Evolutionary conservation across 2,329 filamentous ascomycete genomes (phyloP).

Genomic region (Lanzia echinophila): DNA sequence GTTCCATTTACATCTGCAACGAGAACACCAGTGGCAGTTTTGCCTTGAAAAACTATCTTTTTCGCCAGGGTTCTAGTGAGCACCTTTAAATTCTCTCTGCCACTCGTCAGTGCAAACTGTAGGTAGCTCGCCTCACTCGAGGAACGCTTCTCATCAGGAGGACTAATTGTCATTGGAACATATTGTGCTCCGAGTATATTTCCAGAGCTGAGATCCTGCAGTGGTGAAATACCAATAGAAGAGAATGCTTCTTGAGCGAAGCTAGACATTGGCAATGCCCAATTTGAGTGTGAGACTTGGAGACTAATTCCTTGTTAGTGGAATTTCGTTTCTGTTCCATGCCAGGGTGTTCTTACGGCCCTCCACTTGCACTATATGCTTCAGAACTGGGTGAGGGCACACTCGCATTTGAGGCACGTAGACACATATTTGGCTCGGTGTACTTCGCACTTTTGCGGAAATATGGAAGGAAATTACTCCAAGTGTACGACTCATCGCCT

Average conservation of each 20-base stretch:
- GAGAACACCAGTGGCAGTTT: neutral
- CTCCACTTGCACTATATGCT: neutral
- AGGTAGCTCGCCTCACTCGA: conserved; percentile 5
- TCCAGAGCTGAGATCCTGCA: neutral
- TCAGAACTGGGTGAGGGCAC: neutral
- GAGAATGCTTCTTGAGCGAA: conserved; percentile 3
- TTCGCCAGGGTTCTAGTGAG: conserved; percentile 1
- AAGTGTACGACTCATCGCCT: neutral
- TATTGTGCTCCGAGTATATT: conserved; percentile 1
- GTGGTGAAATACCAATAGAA: neutral
- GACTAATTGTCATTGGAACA: neutral
- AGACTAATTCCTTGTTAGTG: neutral
- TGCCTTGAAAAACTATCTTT: conserved; percentile 1
- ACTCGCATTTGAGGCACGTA: neutral
- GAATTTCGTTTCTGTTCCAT: neutral
- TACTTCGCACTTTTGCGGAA: neutral
- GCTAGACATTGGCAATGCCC: neutral
- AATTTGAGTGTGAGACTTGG: conserved; percentile 3
- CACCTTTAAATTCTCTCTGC: neutral
- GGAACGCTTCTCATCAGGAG: neutral
- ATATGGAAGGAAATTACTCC: neutral
- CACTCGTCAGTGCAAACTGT: neutral
- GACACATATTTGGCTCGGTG: neutral
- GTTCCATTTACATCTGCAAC: neutral
- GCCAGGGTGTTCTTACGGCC: neutral